Evolutionary conservation across 805 yeast genomes (phyloP).

Genomic region (Wickerhamiella lipophila): DNA sequence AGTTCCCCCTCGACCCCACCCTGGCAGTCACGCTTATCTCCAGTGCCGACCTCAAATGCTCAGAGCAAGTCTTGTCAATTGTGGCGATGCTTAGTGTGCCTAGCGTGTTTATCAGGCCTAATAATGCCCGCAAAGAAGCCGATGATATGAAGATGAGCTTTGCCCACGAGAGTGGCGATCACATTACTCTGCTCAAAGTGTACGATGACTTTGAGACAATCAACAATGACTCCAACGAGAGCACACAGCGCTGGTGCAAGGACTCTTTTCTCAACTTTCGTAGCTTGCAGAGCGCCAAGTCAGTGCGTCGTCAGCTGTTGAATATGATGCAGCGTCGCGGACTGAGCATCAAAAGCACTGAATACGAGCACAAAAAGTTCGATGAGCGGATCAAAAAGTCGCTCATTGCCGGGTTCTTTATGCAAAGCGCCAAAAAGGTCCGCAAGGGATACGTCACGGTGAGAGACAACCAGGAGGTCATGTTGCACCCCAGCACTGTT

Average conservation of each 20-base stretch:
- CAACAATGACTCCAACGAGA: constrained; percentile 15
- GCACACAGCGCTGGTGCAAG: constrained; percentile 70
- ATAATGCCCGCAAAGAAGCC: constrained; percentile 72
- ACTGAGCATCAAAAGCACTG: constrained; percentile 57
- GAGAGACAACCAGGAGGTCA: constrained; percentile 90
- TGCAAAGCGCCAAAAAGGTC: constrained; percentile 94
- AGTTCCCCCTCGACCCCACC: constrained; percentile 93
- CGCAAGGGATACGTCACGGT: constrained; percentile 78
- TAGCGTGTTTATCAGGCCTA: constrained; percentile 87
- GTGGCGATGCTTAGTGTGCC: constrained; percentile 90
- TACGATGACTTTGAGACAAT: constrained; percentile 56
- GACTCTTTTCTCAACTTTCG: constrained; percentile 76
- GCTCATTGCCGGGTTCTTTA: constrained; percentile 82
- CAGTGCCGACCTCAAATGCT: constrained; percentile 72
- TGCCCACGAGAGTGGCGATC: constrained; percentile 93
- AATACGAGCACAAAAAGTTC: constrained; percentile 50
- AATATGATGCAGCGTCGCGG: constrained; percentile 75
- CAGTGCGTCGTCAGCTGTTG: constrained; percentile 69
- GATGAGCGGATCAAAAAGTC: constrained; percentile 76
- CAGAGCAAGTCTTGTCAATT: constrained; percentile 76
- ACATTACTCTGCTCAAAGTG: constrained; percentile 78
- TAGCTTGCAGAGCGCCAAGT: constrained; percentile 74
- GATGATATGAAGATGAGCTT: constrained; percentile 80
- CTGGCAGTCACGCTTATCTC: constrained; percentile 86
- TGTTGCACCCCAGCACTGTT: constrained; percentile 78